Conservation (phyloP, 2,329 filamentous ascomycete genomes). For the Sporothrix inflata region DNA sequence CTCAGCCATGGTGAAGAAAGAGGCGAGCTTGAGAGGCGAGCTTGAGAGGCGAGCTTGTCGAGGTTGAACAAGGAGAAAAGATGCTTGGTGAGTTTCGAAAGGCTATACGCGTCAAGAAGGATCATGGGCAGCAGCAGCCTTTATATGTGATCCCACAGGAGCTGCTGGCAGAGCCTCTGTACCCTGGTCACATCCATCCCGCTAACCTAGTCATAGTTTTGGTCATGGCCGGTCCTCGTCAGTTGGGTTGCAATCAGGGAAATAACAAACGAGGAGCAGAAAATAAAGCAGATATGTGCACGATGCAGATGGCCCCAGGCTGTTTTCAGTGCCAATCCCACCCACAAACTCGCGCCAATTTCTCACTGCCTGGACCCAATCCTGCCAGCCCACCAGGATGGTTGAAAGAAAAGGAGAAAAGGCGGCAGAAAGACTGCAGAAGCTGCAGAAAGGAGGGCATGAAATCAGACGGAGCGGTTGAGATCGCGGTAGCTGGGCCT, state of each 20-base stretch:
- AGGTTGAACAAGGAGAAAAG: neutral
- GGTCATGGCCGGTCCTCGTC: neutral
- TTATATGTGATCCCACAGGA: neutral
- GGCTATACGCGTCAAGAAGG: neutral
- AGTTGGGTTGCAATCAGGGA: neutral
- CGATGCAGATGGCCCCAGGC: neutral
- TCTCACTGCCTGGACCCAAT: slow-evolving; percentile 9
- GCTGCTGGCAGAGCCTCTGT: neutral
- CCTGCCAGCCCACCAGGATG: neutral
- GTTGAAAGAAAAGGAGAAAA: neutral
- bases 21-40: slow-evolving; percentile 8
- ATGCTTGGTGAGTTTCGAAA: neutral
- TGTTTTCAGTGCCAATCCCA: neutral
- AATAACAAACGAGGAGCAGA: neutral
- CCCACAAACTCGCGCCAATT: neutral
- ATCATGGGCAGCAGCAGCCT: neutral
- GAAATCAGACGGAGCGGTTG: neutral
- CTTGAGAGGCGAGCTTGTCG: slow-evolving; percentile 1
- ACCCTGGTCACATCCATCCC: neutral
- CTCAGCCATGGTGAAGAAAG: neutral
- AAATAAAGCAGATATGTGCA: neutral
- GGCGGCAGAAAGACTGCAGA: neutral
- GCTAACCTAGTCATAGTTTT: neutral
- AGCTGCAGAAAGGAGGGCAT: neutral
- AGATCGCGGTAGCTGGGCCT: neutral